These are phyloP conservation scores for Haematococcus lacustris DNA, from an alignment of 139 green algal species.

Conservation along the genomic window DNA sequence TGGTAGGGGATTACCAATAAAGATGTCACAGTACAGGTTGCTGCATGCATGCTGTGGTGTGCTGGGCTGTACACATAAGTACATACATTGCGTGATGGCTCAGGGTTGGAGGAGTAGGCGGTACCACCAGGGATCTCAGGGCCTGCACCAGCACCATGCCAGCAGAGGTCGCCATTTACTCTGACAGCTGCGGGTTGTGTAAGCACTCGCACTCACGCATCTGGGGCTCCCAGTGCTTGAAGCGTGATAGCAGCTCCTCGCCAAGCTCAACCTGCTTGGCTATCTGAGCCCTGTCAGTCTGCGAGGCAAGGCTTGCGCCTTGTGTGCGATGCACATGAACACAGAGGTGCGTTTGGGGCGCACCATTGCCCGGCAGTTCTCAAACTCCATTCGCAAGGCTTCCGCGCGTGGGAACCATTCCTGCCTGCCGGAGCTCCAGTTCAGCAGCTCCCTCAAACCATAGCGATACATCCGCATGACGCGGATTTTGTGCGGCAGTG, in stretches of 20 bases:
- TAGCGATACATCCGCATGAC: conserved; percentile 37
- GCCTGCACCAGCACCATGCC: too few relatives aligned
- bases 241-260: conserved; percentile 35
- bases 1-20: too few relatives aligned
- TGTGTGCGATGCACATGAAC: neutral
- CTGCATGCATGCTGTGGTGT: neutral
- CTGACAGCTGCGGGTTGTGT: too few relatives aligned
- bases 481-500: conserved; percentile 22
- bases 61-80: neutral
- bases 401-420: conserved; percentile 34
- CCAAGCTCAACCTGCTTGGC: conserved; percentile 27
- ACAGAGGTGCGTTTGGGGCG: neutral
- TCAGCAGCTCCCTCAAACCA: conserved; percentile 31
- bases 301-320: neutral
- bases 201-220: conserved; percentile 30
- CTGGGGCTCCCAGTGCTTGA: conserved; percentile 42
- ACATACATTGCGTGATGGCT: conserved; percentile 23
- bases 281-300: conserved; percentile 33
- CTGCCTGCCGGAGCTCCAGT: conserved; percentile 28
- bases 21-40: neutral
- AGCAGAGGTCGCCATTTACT: too few relatives aligned
- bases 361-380: conserved; percentile 24
- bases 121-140: conserved; percentile 34
- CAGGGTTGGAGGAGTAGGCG: conserved; percentile 34
- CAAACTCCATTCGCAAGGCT: conserved; percentile 33